Percentiles rank a stretch among this genome's conserved stretches.
Evolutionary conservation across 2,329 filamentous ascomycete genomes (phyloP).

Genomic region (Neospermospora avenae): DNA sequence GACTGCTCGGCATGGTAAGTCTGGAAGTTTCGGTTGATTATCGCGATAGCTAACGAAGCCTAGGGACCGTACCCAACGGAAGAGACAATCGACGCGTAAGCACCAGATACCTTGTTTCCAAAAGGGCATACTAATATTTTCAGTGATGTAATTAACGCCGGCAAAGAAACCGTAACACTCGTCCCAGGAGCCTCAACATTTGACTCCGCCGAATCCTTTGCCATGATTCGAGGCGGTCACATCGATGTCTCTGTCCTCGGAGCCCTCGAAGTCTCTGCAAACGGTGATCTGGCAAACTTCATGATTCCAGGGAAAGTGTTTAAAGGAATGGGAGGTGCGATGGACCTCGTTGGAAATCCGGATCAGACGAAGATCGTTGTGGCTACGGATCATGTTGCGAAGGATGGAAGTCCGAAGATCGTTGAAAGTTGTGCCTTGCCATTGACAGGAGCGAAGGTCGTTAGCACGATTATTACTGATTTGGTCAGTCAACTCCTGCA

Average conservation of each 20-base stretch:
- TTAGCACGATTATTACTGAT: constrained; percentile 71
- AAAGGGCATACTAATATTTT: not conserved
- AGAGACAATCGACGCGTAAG: constrained; percentile 63
- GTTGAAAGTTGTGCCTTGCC: constrained; percentile 62
- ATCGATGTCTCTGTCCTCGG: constrained; percentile 83
- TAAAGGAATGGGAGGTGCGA: constrained; percentile 82
- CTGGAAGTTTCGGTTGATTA: not conserved
- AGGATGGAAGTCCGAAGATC: constrained; percentile 65
- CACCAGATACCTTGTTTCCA: not conserved
- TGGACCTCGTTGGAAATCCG: constrained; percentile 71
- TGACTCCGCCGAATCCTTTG: constrained; percentile 77
- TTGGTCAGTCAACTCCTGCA: constrained; percentile 45
- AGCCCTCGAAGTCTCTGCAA: constrained; percentile 65
- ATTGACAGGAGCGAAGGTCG: constrained; percentile 62
- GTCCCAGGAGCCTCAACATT: constrained; percentile 74
- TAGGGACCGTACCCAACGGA: constrained; percentile 66
- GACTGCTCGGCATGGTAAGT: constrained; percentile 67
- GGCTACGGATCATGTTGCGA: constrained; percentile 66
- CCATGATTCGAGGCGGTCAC: constrained; percentile 82
- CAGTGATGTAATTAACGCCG: constrained; percentile 77
- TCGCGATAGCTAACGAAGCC: constrained; percentile 33
- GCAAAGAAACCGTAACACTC: constrained; percentile 83
- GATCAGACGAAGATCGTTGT: constrained; percentile 71
- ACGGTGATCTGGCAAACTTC: constrained; percentile 81
- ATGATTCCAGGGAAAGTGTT: constrained; percentile 87